These are phyloP conservation scores for Stephania japonica DNA, from an alignment of 164 flowering plant genomes.

Conservation along the genomic window DNA sequence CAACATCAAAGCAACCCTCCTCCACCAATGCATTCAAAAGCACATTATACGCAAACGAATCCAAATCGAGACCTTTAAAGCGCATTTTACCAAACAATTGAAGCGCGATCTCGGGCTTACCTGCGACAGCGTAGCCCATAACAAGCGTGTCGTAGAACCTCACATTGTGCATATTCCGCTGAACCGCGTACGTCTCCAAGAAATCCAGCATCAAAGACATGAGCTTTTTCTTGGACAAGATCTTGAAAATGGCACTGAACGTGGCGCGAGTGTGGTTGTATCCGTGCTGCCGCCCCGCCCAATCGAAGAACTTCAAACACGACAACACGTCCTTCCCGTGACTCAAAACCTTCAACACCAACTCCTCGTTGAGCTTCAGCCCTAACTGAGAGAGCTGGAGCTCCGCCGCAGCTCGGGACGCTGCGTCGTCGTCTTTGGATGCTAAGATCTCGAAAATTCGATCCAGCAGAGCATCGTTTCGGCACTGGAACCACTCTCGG, in stretches of 20 bases:
- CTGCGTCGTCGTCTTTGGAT: constrained; percentile 12
- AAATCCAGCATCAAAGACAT: constrained; percentile 50
- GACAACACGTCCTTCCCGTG: constrained; percentile 44
- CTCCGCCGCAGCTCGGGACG: constrained; percentile 21
- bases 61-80: constrained; percentile 62
- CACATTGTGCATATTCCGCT: constrained; percentile 13
- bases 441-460: constrained; percentile 33
- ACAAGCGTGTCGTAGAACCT: constrained; percentile 52
- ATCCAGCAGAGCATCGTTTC: constrained; percentile 24
- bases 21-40: constrained; percentile 71
- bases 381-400: constrained; percentile 32
- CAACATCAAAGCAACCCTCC: constrained; percentile 39
- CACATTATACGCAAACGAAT: constrained; percentile 54
- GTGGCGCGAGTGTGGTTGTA: constrained; percentile 60
- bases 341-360: constrained; percentile 44
- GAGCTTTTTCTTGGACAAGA: constrained; percentile 39
- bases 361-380: constrained; percentile 35
- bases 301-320: constrained; percentile 77
- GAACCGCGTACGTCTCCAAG: constrained; percentile 23
- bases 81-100: constrained; percentile 73
- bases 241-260: constrained; percentile 60
- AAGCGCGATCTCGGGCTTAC: constrained; percentile 62
- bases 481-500: constrained; percentile 45
- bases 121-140: constrained; percentile 75
- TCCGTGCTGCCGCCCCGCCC: constrained; percentile 75